phyloP scores from a whole-genome alignment of 805 yeast species.

The Cyberlindnera mycetangii region DNA sequence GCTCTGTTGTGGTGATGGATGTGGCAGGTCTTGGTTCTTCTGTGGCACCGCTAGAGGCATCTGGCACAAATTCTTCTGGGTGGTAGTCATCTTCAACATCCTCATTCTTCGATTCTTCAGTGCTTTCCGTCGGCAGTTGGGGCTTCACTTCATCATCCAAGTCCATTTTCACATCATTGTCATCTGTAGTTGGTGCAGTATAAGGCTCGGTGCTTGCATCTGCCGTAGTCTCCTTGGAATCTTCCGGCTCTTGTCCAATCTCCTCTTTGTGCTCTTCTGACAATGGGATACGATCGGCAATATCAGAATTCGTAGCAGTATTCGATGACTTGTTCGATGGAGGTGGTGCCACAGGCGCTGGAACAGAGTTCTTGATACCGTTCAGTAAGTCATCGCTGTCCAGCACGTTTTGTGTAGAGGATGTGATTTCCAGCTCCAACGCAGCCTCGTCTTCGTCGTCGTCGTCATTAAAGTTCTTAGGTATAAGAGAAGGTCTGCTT shows the following conservation, averaged over 20 bases:
- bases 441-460: conserved; percentile 26
- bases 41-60: background rate
- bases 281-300: conserved; percentile 21
- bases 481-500: conserved; percentile 26
- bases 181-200: conserved; percentile 5
- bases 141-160: conserved; percentile 1
- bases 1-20: background rate
- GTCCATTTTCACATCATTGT: background rate
- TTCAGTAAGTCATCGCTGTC: background rate
- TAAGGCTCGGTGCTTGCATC: conserved; percentile 4
- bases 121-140: conserved; percentile 2
- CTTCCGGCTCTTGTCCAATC: conserved; percentile 9
- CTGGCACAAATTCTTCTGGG: conserved; percentile 3
- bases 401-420: background rate
- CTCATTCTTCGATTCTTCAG: too few species aligned
- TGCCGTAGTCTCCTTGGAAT: conserved; percentile 13
- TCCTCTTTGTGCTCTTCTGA: conserved; percentile 23
- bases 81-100: conserved; percentile 10
- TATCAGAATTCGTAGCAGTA: conserved; percentile 1
- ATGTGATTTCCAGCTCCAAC: conserved; percentile 8
- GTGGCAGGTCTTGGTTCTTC: background rate
- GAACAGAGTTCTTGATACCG: conserved; percentile 1
- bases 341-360: background rate
- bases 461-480: conserved; percentile 22
- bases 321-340: background rate